Evolutionary conservation across 2,329 filamentous ascomycete species (phyloP), one percentile per base, ranked within the genome.

Genomic region (Furcasterigmium furcatum): DNA sequence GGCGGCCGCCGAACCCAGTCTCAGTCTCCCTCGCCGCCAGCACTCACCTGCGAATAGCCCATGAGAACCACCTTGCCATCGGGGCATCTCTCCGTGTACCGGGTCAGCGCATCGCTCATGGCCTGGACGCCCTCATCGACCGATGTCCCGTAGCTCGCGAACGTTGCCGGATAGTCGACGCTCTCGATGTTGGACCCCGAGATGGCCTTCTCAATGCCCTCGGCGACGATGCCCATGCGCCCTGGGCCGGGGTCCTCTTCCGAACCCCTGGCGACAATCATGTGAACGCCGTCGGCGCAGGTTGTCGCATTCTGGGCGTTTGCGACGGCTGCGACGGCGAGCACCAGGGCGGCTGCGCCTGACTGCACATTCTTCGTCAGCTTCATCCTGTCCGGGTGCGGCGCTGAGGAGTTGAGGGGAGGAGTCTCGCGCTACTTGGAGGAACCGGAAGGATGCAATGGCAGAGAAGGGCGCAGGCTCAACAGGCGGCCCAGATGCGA

Each of bases 241-340:
- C 69, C 70, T 4, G 58, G 29, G 24, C 68, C 68, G 9, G 52
- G 40, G 5, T 54, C 38, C 52, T 72, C 69, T 19, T 32, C 47
- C 16, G 64, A 68, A 38, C 68, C 69, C 34, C 69, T 63, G 13
- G 67, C 63, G 43, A 65, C 64, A 46, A 72, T 54, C 43, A 72
- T 58, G 59, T 70, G 65, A 21, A 71, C 55, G 38, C 68, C 65
- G 32, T 58, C 51, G 34, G 59, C 57, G 57, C 68, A 71, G 9
- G 43, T 53, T 1, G 50, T 48, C 36, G 50, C 54, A 36, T 58
- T 50, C 21, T 52, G 54, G 41, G 53, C 39, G 8, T 54, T 52
- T 24, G 55, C 56, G 43, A 54, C 56, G 35, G 60, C 24, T 12
- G 60, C 46, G 16, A 58, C 56, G 38, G 57, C 29, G 22, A 58